phyloP scores from a whole-genome alignment of 495 filamentous ascomycete species.

The Patellaria atrata region DNA sequence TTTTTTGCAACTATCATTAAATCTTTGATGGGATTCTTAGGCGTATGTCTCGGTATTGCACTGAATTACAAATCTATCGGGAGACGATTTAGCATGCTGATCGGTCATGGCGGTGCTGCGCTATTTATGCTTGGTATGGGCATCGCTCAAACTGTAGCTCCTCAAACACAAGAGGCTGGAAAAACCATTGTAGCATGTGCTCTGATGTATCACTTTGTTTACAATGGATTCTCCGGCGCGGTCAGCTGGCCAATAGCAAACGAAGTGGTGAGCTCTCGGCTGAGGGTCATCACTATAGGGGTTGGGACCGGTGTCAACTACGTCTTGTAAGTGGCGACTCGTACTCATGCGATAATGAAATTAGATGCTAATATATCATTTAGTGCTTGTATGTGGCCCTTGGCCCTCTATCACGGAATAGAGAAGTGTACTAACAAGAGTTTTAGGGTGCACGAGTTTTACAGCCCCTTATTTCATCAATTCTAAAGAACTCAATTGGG shows the following conservation, averaged over 20 bases:
- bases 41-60: constrained; percentile 10
- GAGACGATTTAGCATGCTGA: constrained; percentile 9
- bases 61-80: constrained; percentile 5
- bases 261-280: constrained; percentile 28
- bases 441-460: constrained; percentile 33
- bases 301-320: constrained; percentile 35
- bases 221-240: constrained; percentile 11
- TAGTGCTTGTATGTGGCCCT: no score
- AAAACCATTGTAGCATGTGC: constrained; percentile 11
- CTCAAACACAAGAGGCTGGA: not conserved
- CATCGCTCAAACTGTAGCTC: constrained; percentile 7
- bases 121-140: constrained; percentile 5
- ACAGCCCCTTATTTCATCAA: constrained; percentile 35
- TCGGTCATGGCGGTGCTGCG: constrained; percentile 9
- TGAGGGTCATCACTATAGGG: constrained; percentile 38
- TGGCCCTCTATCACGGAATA: no score
- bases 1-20: constrained; percentile 11
- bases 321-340: constrained; percentile 27
- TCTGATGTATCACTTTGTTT: constrained; percentile 11
- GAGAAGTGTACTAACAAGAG: no score
- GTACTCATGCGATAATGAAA: no score
- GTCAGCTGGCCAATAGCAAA: constrained; percentile 9
- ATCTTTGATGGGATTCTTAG: constrained; percentile 12
- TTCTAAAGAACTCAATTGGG: constrained; percentile 34
- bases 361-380: no score